Base-by-base conservation (phyloP, 495 filamentous ascomycete species). In the Xylaria acuta region DNA sequence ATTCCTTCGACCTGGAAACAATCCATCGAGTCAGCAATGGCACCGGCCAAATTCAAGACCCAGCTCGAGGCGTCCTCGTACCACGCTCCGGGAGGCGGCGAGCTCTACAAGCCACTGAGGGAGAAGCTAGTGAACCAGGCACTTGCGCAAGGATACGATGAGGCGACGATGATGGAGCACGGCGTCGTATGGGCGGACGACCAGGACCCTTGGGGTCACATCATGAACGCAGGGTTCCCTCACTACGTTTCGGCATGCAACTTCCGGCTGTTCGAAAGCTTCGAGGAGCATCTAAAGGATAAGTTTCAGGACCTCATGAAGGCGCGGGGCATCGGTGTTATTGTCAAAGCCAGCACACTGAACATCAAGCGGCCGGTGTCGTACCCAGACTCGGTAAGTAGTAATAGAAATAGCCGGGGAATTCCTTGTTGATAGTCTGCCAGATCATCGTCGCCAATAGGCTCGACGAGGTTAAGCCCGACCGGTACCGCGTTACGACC, bases 161-260 rank as follows among this genome's bases (percentile, higher is more conserved):
- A n/a, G 16, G 18, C 58, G 11, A 62, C 58, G 11, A 62, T 62
- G 58, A 62, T 62, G 58, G 58, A 62, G 20, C 58, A 62, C 32
- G 58, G 58, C 12, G 58, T 62, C 20, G 30, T 40, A 25, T 62
- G 58, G 58, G 58, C 58, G 16, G 58, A 62, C 58, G 58, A 62
- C 58, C 58, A 62, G 20, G 58, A 62, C 36, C 58, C 58, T 2
- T 62, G 30, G 30, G 58, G 58, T n/a, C 58, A 62, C 58, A 62
- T 62, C 32, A 62, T 62, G 58, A 62, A 62, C 58, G 58, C 58
- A 5, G 58, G 58, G 11, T 62, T 62, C 58, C 58, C 58, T 20
- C 58, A 62, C 36, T 62, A 62, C 58, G 8, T 14, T 20, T 36
- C 58, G 27, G 58, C 58, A 7, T 62, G 58, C 36, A 62, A 62